phyloP scores from a whole-genome alignment of 2,329 filamentous ascomycete species.

The Neoarthrinium moseri region DNA sequence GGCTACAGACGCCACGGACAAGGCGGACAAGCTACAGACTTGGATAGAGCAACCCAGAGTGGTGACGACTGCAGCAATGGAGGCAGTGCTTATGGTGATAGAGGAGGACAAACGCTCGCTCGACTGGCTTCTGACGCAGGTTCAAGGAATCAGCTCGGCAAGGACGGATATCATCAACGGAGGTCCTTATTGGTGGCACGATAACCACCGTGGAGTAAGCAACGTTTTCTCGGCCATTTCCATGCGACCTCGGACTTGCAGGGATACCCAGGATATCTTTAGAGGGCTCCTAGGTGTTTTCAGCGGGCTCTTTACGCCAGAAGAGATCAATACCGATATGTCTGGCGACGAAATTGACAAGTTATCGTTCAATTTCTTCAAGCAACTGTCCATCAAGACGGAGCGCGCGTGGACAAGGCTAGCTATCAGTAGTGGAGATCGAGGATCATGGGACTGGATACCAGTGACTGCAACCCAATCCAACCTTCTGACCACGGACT shows the following conservation, averaged over 20 bases:
- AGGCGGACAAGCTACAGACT: conserved; percentile 8
- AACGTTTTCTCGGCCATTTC: conserved; percentile 33
- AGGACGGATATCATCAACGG: conserved; percentile 25
- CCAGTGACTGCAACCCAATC: conserved; percentile 19
- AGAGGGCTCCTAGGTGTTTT: conserved; percentile 26
- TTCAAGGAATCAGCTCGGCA: conserved; percentile 20
- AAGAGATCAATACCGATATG: conserved; percentile 12
- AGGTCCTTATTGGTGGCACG: conserved; percentile 29
- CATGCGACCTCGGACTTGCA: conserved; percentile 20
- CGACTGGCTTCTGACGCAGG: conserved; percentile 15
- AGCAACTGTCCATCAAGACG: conserved; percentile 22
- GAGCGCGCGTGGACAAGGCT: conserved; percentile 25
- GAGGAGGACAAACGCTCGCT: conserved; percentile 18
- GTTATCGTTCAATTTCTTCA: conserved; percentile 26
- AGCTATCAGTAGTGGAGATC: conserved; percentile 22
- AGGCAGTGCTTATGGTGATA: conserved; percentile 18
- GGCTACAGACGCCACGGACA: conserved; percentile 13
- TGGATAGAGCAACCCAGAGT: conserved; percentile 12
- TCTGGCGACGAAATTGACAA: conserved; percentile 9
- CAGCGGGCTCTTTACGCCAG: conserved; percentile 20
- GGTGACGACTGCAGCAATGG: conserved; percentile 12
- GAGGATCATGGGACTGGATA: conserved; percentile 25
- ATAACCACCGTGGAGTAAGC: conserved; percentile 27
- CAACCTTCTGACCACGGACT: conserved; percentile 22
- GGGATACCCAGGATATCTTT: conserved; percentile 17